Percentiles rank a stretch among this genome's conserved stretches.
These are phyloP conservation scores for Domatiomyces globalis DNA, from an alignment of 2,329 filamentous ascomycete species.

Conservation along the genomic window DNA sequence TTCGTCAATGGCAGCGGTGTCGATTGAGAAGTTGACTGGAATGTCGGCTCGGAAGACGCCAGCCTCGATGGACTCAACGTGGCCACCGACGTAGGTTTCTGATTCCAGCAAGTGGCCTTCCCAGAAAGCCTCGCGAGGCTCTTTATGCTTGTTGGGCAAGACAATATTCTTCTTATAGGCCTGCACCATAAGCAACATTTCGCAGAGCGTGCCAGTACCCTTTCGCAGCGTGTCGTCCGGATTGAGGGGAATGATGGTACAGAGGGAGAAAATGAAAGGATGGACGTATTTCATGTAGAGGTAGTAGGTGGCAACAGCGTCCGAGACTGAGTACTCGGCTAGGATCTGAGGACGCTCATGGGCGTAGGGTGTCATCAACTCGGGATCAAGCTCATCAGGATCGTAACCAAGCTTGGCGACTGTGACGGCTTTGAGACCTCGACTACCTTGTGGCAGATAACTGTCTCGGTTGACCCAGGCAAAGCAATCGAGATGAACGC, in stretches of 20 bases:
- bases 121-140: conserved; percentile 86
- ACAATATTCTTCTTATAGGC: conserved; percentile 86
- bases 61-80: conserved; percentile 97
- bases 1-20: conserved; percentile 77
- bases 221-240: conserved; percentile 89
- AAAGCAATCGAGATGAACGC: conserved; percentile 97
- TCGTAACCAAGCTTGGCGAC: conserved; percentile 97
- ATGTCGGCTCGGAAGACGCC: conserved; percentile 95
- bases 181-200: conserved; percentile 99
- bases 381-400: conserved; percentile 91
- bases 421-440: conserved; percentile 92
- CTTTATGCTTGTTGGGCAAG: conserved; percentile 87
- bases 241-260: conserved; percentile 85
- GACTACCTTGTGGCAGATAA: conserved; percentile 91
- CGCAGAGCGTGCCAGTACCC: conserved; percentile 94
- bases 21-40: conserved; percentile 84
- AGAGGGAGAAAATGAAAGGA: conserved; percentile 96
- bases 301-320: conserved; percentile 97
- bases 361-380: conserved; percentile 86
- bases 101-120: conserved; percentile 92
- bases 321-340: conserved; percentile 95
- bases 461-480: conserved; percentile 98
- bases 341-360: conserved; percentile 82
- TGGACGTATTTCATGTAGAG: conserved; percentile 99
- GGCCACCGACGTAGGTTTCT: conserved; percentile 94